Percentiles rank a stretch among this genome's conserved stretches.
Conservation (phyloP, 2,329 filamentous ascomycete species). For the Clonostachys rhizophaga region DNA sequence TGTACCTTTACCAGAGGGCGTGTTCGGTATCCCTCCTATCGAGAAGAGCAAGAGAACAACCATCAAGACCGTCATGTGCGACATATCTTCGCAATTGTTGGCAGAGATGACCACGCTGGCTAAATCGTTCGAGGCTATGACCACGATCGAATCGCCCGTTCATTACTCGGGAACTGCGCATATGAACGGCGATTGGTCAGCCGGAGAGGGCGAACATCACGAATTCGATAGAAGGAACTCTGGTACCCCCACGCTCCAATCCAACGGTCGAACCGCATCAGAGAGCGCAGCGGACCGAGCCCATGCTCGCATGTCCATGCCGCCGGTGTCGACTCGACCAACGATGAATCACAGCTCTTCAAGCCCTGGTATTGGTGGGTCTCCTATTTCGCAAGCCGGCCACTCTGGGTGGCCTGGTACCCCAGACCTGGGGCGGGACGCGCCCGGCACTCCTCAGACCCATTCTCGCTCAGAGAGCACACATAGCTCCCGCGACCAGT, state of each 20-base stretch:
- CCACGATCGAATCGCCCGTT: slow-evolving; percentile 73
- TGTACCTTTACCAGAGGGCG: slow-evolving; percentile 59
- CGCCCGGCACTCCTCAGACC: slow-evolving; percentile 30
- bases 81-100: slow-evolving; percentile 68
- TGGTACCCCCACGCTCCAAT: slow-evolving; percentile 31
- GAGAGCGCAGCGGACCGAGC: slow-evolving; percentile 51
- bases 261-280: slow-evolving; percentile 44
- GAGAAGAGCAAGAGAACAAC: slow-evolving; percentile 71
- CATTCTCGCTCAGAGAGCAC: slow-evolving; percentile 27
- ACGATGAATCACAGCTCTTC: slow-evolving; percentile 38
- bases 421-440: slow-evolving; percentile 5
- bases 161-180: slow-evolving; percentile 33
- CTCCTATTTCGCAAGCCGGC: slow-evolving; percentile 7
- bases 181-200: slow-evolving; percentile 26
- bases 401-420: too few relatives aligned
- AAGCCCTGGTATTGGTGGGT: slow-evolving; percentile 31
- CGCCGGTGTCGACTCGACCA: slow-evolving; percentile 50
- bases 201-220: too few relatives aligned
- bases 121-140: slow-evolving; percentile 67
- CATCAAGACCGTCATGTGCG: slow-evolving; percentile 75
- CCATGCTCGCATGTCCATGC: slow-evolving; percentile 77
- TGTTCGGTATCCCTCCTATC: slow-evolving; percentile 65
- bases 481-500: slow-evolving; percentile 43
- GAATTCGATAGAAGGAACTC: too few relatives aligned
- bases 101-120: slow-evolving; percentile 73